These are phyloP conservation scores for Colletotrichum sp. DNA, from an alignment of 2,329 filamentous ascomycete species.

Conservation along the genomic window DNA sequence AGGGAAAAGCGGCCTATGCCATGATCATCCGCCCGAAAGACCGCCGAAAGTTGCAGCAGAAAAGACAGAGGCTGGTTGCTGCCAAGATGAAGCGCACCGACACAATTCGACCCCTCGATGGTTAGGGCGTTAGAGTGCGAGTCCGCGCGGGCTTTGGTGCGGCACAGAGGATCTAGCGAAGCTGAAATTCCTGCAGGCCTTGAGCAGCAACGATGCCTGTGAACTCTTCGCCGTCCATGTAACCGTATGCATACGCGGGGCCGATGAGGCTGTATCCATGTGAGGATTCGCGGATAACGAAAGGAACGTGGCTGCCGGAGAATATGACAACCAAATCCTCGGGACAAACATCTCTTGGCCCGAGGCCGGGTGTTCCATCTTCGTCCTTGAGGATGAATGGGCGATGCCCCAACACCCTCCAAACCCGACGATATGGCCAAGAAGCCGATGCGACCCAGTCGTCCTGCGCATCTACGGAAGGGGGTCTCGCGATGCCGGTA, in stretches of 20 bases:
- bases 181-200: neutral
- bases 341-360: neutral
- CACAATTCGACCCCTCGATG: conserved; percentile 14
- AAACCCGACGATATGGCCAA: neutral
- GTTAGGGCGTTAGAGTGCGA: conserved; percentile 20
- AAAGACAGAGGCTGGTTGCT: conserved; percentile 16
- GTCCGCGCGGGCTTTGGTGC: neutral
- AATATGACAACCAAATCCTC: neutral
- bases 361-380: neutral
- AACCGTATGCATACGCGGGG: neutral
- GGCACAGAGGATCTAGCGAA: neutral
- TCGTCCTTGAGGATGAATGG: neutral
- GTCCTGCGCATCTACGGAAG: neutral
- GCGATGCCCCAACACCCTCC: neutral
- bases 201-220: neutral
- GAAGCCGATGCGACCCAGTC: neutral
- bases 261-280: neutral
- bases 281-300: neutral
- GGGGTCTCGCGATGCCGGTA: neutral
- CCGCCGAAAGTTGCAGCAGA: conserved; percentile 10
- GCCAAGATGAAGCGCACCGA: conserved; percentile 21
- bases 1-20: neutral
- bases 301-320: neutral
- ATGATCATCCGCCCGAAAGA: neutral
- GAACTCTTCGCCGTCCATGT: neutral